Percentiles rank a stretch among this genome's conserved stretches.
phyloP scores from a whole-genome alignment of 169 alveolate species.

The Plasmodium fragile region DNA sequence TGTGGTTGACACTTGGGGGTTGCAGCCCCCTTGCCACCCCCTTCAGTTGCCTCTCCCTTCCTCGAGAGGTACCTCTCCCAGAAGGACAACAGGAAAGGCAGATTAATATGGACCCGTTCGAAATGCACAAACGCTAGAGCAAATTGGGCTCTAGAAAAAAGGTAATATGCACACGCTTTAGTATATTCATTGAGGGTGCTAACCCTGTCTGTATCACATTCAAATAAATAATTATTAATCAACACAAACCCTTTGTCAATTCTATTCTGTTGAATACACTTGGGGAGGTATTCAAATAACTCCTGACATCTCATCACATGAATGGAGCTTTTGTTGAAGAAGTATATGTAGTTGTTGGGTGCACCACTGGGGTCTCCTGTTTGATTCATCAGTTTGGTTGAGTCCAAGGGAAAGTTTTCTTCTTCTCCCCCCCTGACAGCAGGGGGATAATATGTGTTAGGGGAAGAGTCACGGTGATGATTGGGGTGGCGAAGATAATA shows the following conservation, averaged over 20 bases:
- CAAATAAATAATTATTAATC: conserved; percentile 27
- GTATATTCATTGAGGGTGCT: conserved; percentile 13
- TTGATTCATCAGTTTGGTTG: background rate
- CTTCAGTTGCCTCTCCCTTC: background rate
- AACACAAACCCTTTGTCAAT: conserved; percentile 41
- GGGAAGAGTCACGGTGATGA: background rate
- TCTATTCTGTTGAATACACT: conserved; percentile 33
- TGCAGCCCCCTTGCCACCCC: background rate
- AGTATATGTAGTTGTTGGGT: conserved; percentile 9
- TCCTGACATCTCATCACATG: conserved; percentile 29
- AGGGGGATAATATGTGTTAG: background rate
- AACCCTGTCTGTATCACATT: conserved; percentile 16
- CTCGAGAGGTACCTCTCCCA: conserved; percentile 14
- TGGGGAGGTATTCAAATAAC: conserved; percentile 21
- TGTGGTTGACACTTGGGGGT: background rate
- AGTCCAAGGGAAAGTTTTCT: too few species aligned
- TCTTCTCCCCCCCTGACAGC: too few species aligned
- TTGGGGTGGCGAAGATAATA: background rate
- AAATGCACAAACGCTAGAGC: conserved; percentile 28
- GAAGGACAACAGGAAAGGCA: conserved; percentile 20
- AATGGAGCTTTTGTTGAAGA: conserved; percentile 11
- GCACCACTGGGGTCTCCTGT: background rate
- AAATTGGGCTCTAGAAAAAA: conserved; percentile 11
- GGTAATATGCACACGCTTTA: conserved; percentile 58
- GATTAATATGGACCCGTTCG: conserved; percentile 11